These are phyloP conservation scores for Rhipidocladum racemiflorum DNA, from an alignment of 176 grass and related monocot species.

Conservation along the genomic window DNA sequence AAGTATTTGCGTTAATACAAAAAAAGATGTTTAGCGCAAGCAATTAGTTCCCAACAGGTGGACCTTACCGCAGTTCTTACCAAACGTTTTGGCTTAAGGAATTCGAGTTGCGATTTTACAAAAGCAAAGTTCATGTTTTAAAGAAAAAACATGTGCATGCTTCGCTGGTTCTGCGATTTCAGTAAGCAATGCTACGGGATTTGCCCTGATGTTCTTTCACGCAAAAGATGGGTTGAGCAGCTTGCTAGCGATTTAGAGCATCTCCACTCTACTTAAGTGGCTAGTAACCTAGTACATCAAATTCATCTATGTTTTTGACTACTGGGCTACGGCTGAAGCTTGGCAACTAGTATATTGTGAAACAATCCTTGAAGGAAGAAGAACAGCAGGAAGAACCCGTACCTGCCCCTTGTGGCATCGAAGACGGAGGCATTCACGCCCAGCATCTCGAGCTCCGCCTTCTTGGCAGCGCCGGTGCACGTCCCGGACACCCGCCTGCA, in stretches of 20 bases:
- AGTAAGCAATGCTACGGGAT: not conserved
- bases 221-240: not conserved
- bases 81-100: not conserved
- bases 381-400: constrained; percentile 1
- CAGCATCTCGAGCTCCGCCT: constrained; percentile 54
- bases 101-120: not conserved
- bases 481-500: constrained; percentile 66
- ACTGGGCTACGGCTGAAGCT: not conserved
- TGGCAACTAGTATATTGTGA: not conserved
- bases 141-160: not conserved
- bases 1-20: not conserved
- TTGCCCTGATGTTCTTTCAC: too few relatives aligned
- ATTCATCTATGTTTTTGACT: not conserved
- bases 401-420: constrained; percentile 46
- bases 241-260: not conserved
- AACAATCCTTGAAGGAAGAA: not conserved
- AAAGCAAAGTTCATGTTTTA: not conserved
- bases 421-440: constrained; percentile 64
- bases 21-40: not conserved
- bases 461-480: constrained; percentile 52
- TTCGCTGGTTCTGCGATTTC: not conserved
- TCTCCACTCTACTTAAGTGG: not conserved
- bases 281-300: not conserved
- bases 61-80: not conserved
- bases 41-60: not conserved